These are phyloP conservation scores for Vitis cinerea DNA, from an alignment of 164 flowering plant species.

Conservation along the genomic window DNA sequence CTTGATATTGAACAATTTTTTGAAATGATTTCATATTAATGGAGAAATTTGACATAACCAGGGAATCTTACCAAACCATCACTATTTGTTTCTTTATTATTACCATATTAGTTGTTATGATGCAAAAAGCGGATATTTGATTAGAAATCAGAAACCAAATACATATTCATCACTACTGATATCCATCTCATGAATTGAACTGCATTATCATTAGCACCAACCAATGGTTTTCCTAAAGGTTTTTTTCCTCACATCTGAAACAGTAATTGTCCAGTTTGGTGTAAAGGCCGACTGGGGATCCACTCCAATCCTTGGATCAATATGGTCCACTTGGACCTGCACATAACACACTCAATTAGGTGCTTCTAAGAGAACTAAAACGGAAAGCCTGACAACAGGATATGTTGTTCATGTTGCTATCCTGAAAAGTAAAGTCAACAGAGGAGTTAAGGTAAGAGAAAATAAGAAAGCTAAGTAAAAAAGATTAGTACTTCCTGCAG, in stretches of 20 bases:
- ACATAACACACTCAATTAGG: constrained; percentile 18
- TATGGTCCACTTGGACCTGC: constrained; percentile 43
- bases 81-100: too few species aligned
- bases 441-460: too few species aligned
- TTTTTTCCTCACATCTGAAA: constrained; percentile 53
- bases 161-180: not conserved
- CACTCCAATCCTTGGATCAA: constrained; percentile 22
- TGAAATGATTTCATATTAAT: not conserved
- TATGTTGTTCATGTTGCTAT: too few species aligned
- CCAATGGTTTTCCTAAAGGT: not conserved
- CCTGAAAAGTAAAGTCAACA: too few species aligned
- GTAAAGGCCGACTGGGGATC: constrained; percentile 20
- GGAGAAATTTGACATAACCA: too few species aligned
- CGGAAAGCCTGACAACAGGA: too few species aligned
- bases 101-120: too few species aligned
- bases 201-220: not conserved
- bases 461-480: too few species aligned
- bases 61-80: too few species aligned
- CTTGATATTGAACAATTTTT: not conserved
- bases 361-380: not conserved
- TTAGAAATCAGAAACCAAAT: not conserved
- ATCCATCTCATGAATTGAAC: not conserved
- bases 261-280: constrained; percentile 49
- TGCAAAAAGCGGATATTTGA: too few species aligned
- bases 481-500: too few species aligned